phyloP scores from a whole-genome alignment of 176 grass and related monocot species.

The Tillandsia fasciculata region DNA sequence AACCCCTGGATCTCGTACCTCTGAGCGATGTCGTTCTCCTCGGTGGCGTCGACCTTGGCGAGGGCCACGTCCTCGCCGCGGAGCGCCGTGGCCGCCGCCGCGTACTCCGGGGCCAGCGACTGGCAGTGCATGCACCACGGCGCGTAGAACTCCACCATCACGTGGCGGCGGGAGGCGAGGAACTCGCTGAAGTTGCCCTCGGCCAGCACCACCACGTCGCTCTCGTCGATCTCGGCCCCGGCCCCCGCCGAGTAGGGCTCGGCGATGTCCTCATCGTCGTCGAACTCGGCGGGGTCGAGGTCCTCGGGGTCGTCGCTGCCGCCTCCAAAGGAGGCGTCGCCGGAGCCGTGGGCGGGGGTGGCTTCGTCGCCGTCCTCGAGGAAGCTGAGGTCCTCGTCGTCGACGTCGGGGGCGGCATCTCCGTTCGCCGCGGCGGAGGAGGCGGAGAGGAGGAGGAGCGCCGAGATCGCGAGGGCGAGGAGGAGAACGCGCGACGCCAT shows the following conservation, averaged over 20 bases:
- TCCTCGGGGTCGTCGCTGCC: conserved; percentile 4
- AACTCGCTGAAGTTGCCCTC: conserved; percentile 73
- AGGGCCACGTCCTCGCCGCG: conserved; percentile 38
- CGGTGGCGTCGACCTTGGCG: conserved; percentile 86
- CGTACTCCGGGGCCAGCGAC: conserved; percentile 72
- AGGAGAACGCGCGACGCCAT: background rate
- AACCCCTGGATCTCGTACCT: conserved; percentile 74
- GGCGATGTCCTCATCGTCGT: conserved; percentile 1
- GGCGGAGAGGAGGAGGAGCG: conserved; percentile 19
- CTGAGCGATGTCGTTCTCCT: conserved; percentile 70
- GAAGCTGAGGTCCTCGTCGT: conserved; percentile 21
- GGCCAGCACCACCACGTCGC: conserved; percentile 51
- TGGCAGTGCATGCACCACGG: conserved; percentile 92
- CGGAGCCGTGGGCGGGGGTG: background rate
- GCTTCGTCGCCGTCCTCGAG: conserved; percentile 24
- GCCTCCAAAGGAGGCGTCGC: background rate
- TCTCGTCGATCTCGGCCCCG: conserved; percentile 43
- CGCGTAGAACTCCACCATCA: conserved; percentile 97
- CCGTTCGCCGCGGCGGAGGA: conserved; percentile 20
- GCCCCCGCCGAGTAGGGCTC: background rate
- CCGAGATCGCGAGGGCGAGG: background rate
- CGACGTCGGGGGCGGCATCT: conserved; percentile 19
- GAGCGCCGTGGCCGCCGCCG: conserved; percentile 49
- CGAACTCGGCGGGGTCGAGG: conserved; percentile 28
- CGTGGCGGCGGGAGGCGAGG: conserved; percentile 38